Conservation (phyloP, 2,329 filamentous ascomycete genomes). For the Colletotrichum sp. region DNA sequence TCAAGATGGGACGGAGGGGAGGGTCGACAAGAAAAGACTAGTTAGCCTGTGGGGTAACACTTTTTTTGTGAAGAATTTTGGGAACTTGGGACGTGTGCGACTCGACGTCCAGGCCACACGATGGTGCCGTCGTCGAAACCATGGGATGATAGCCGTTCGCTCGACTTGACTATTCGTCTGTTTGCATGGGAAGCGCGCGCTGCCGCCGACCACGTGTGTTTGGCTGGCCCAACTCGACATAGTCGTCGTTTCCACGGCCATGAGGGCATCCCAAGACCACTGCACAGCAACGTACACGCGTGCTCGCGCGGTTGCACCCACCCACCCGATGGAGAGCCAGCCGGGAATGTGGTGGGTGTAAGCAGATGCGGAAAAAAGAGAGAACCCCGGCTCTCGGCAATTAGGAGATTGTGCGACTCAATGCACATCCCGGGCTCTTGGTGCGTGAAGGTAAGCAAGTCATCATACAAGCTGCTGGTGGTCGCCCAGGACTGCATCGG, state of each 20-base stretch:
- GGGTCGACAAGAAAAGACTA: background rate
- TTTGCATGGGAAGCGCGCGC: conserved; percentile 2
- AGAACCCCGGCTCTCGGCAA: background rate
- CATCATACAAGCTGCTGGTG: background rate
- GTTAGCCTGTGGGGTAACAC: conserved; percentile 19
- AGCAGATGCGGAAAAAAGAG: background rate
- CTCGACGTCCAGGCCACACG: conserved; percentile 8
- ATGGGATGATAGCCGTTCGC: conserved; percentile 19
- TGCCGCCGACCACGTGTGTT: background rate
- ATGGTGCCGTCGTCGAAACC: conserved; percentile 13
- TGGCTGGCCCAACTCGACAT: background rate
- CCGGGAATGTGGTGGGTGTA: conserved; percentile 3
- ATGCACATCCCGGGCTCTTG: conserved; percentile 9
- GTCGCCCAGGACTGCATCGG: background rate
- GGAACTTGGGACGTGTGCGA: conserved; percentile 17
- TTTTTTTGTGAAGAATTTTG: background rate
- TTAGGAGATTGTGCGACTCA: conserved; percentile 6
- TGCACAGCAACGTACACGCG: background rate
- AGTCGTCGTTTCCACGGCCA: background rate
- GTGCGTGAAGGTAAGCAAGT: background rate
- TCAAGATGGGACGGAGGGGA: conserved; percentile 14
- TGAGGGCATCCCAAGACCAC: conserved; percentile 7
- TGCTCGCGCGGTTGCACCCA: background rate
- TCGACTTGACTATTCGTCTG: conserved; percentile 5
- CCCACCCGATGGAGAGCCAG: background rate